Percentiles rank a stretch among this genome's conserved stretches.
Evolutionary conservation across 2,329 filamentous ascomycete genomes (phyloP).

Genomic region (Colletotrichum limetticola): DNA sequence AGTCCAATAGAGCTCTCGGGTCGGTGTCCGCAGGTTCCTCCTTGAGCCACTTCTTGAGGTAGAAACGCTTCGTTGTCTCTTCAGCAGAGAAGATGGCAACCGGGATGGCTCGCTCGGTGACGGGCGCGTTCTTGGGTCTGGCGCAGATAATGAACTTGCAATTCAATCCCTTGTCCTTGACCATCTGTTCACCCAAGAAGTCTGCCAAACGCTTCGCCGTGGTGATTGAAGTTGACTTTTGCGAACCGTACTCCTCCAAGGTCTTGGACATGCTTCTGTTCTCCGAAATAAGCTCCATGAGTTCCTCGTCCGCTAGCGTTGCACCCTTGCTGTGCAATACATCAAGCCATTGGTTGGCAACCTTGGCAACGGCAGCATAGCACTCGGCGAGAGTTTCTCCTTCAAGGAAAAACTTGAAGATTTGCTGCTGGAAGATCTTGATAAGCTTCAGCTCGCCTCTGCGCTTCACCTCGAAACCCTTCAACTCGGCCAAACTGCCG

Average conservation of each 20-base stretch:
- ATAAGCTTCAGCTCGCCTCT: constrained; percentile 98
- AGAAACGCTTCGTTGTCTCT: constrained; percentile 85
- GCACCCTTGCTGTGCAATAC: constrained; percentile 89
- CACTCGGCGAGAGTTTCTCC: constrained; percentile 88
- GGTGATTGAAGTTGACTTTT: constrained; percentile 99
- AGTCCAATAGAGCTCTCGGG: constrained; percentile 89
- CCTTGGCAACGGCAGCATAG: constrained; percentile 90
- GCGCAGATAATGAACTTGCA: constrained; percentile 99
- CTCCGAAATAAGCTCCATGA: constrained; percentile 99
- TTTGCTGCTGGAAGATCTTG: constrained; percentile 99
- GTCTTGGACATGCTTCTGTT: constrained; percentile 99
- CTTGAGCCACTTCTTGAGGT: constrained; percentile 93
- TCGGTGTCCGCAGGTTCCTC: constrained; percentile 94
- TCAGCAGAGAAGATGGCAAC: constrained; percentile 98
- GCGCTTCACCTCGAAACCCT: constrained; percentile 97
- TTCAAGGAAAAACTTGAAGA: constrained; percentile 99
- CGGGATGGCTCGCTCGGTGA: constrained; percentile 93
- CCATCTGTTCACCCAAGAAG: constrained; percentile 97
- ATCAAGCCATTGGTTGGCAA: constrained; percentile 96
- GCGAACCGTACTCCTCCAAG: constrained; percentile 91
- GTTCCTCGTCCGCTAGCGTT: constrained; percentile 93
- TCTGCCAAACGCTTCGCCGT: constrained; percentile 95
- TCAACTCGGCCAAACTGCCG: constrained; percentile 92
- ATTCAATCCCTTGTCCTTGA: constrained; percentile 98
- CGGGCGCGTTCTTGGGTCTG: constrained; percentile 85